Base-by-base conservation (phyloP, 2,329 filamentous ascomycete species). In the Alternaria consortialis region DNA sequence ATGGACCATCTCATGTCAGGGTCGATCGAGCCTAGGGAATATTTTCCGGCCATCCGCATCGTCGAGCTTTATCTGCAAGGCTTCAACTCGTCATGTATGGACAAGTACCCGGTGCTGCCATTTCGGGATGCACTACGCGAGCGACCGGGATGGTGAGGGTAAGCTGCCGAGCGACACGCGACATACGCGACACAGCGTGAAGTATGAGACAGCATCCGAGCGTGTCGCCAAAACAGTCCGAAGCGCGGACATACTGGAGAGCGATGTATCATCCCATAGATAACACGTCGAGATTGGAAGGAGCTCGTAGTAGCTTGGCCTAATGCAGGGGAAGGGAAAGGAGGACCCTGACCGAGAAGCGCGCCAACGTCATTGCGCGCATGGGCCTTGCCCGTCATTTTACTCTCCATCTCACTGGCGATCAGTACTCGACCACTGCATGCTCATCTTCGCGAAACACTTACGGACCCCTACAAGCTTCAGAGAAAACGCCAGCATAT, bases 351-450 rank as follows among this genome's bases (percentile, higher is more conserved):
- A 60, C 53, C 37, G 52, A 55, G 53, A 53, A 50, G 53, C 47
- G 54, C 58, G 58, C 53, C 58, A 61, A 64, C 62, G 62, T 64
- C 62, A 64, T 63, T 60, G 46, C 54, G 52, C 60, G 56, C 60
- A 56, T 59, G 56, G 56, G 53, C 60, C 60, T 42, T 46, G 27
- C 44, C 56, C 56, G 39, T 60, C 60, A 56, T 63, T 63, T 63
- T 63, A 47, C 52, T 58, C 60, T 63, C 60, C 56, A 50, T 56
- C 56, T 53, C 56, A 44, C 48, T 54, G 59, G 27, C 56, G 37
- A 47, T 42, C 40, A 54, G 50, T 44, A 56, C 59, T 51, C 44
- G 55, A 46, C 43, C 42, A 58, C 27, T 52, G 55, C 52, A 62
- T 58, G 59, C 44, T 23, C 48, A 56, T 17, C 43, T 36, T 56